phyloP scores from a whole-genome alignment of 176 grass and related monocot species.

The Avena eriantha region DNA sequence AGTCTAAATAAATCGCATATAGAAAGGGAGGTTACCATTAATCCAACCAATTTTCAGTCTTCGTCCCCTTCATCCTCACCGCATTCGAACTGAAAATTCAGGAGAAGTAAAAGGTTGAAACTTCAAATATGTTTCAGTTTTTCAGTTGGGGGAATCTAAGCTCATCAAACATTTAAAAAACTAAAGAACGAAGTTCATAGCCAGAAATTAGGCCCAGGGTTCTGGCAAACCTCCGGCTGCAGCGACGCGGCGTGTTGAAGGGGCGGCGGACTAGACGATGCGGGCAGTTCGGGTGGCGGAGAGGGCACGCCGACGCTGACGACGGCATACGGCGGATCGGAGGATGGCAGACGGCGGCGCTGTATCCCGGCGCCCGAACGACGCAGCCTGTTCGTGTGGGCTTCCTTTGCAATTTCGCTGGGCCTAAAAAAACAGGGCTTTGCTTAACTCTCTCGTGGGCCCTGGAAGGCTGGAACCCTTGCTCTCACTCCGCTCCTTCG shows the following conservation, averaged over 20 bases:
- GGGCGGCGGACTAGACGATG: background rate
- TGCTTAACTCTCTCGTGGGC: slow-evolving; percentile 5
- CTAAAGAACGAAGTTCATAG: background rate
- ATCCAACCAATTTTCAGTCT: background rate
- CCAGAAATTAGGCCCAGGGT: background rate
- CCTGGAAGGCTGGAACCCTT: background rate
- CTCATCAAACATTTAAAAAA: background rate
- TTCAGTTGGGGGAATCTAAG: background rate
- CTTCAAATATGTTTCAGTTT: background rate
- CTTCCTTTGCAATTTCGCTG: background rate
- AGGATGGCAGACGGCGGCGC: background rate
- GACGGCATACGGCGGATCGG: background rate
- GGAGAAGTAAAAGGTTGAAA: background rate
- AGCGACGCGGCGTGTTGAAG: background rate
- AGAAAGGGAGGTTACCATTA: background rate
- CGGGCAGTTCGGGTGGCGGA: background rate
- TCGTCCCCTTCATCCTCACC: background rate
- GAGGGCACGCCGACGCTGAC: background rate
- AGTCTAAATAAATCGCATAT: background rate
- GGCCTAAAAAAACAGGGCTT: background rate
- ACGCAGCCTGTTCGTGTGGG: background rate
- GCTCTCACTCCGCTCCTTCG: background rate
- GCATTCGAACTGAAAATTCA: background rate
- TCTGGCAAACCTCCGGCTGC: background rate
- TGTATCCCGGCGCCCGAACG: background rate